Evolutionary conservation across 2,329 filamentous ascomycete species (phyloP), one percentile per base, ranked within the genome.

Genomic region (Pseudocercospora macadamiae): DNA sequence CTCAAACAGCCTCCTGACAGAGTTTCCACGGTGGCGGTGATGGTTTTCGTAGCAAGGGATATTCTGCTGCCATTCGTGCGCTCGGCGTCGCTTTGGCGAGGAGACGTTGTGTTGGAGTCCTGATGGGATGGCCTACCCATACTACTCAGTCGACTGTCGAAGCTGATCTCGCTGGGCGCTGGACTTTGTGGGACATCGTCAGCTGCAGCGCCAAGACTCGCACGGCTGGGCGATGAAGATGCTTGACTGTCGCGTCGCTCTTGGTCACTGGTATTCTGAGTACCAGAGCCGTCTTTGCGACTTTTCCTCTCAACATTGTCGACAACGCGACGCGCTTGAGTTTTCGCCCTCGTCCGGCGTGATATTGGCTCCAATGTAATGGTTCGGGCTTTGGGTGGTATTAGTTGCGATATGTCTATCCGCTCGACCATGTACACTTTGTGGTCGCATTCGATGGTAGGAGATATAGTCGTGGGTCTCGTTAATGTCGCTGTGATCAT

Each of bases 401-500:
- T 79, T 28, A 97, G 80, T 1, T 86, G 78, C 4, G 90, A 91
- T 64, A 97, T 88, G 71, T 99, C 95, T 51, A 97, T 88, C 59
- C 85, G 86, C 74, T 97, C 91, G 30, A 90, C 79, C 6, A 97
- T 79, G 60, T 87, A 86, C 19, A 99, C 82, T 69, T 92, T 93
- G 61, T 87, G 84, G 66, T 96, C 91, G 75, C 90, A 95, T 32
- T 86, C 89, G 8, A 88, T 83, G 2, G 88, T 92, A 1, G 93
- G 88, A 12, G 88, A 84, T 62, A 97, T 96, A 4, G 92, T 87
- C 0, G 90, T 95, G 18, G 95, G 93, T 57, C 92, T 86, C 18
- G 93, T 97, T 57, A 97, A 75, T 7, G 92, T 97, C 28, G 93
- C 89, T 4, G 91, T 93, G 68, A 97, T 84, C 78, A 93, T 86